phyloP scores from a whole-genome alignment of 768 basidiomycete species.

The Boletellus ananas region DNA sequence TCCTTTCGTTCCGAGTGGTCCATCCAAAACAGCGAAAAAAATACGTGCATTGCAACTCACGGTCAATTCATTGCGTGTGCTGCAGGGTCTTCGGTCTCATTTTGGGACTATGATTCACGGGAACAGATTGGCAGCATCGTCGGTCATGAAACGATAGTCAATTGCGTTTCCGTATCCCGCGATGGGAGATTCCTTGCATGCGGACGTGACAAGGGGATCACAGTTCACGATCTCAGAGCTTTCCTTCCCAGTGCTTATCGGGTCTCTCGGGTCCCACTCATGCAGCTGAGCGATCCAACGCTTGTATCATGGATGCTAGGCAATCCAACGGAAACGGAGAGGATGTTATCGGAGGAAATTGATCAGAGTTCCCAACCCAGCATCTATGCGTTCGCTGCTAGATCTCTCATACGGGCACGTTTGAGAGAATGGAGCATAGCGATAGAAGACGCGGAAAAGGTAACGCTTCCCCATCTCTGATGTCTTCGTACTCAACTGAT shows the following conservation, averaged over 20 bases:
- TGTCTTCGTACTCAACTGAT: background rate
- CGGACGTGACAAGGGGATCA: background rate
- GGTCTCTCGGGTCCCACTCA: background rate
- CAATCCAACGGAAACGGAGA: background rate
- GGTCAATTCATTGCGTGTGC: background rate
- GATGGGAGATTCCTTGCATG: slow-evolving; percentile 9
- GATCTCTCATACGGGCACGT: background rate
- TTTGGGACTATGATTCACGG: slow-evolving; percentile 7
- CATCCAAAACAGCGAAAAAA: background rate
- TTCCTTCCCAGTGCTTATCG: slow-evolving; percentile 1
- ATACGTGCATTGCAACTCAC: background rate
- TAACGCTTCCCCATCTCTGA: background rate
- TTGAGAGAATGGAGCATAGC: background rate
- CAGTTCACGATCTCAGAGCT: background rate
- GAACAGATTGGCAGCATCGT: background rate
- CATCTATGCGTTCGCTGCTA: background rate
- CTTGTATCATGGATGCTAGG: background rate
- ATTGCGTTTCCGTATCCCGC: slow-evolving; percentile 1
- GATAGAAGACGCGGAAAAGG: background rate
- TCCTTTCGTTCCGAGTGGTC: background rate
- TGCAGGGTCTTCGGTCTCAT: slow-evolving; percentile 3
- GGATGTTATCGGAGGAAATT: background rate
- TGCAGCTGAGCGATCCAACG: background rate
- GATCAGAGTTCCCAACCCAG: background rate
- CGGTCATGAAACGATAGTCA: background rate